Conservation (phyloP, 164 flowering plant genomes). For the Pachysandra terminalis region DNA sequence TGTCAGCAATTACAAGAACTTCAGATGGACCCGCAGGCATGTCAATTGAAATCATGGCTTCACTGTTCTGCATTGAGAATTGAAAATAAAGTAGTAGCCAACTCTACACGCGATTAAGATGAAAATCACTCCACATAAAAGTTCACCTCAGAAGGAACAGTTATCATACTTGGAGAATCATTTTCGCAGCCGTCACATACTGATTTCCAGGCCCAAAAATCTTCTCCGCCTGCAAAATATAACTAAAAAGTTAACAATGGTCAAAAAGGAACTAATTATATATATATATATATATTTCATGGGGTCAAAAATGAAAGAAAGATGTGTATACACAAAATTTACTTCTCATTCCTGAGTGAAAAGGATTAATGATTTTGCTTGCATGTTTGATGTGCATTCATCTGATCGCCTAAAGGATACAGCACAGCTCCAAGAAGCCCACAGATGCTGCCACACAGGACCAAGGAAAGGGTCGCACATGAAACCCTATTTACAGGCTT, state of each 20-base stretch:
- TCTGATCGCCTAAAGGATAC: too few species aligned
- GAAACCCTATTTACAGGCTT: too few species aligned
- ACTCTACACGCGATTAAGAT: neutral
- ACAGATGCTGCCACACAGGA: neutral
- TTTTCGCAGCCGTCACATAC: slow-evolving; percentile 98
- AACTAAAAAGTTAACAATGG: neutral
- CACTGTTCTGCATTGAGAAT: slow-evolving; percentile 70
- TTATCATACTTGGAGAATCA: slow-evolving; percentile 83
- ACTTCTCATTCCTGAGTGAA: neutral
- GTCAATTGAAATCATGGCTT: slow-evolving; percentile 97
- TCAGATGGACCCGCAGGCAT: slow-evolving; percentile 99
- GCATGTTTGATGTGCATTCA: neutral
- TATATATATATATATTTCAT: neutral
- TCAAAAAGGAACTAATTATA: neutral
- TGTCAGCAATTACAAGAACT: slow-evolving; percentile 95
- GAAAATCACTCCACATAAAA: neutral
- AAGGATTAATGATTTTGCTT: neutral
- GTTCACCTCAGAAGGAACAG: neutral
- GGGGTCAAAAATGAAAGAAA: neutral
- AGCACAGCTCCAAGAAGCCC: too few species aligned
- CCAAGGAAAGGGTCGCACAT: neutral
- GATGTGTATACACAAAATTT: neutral
- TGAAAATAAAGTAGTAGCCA: neutral
- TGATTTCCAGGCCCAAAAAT: slow-evolving; percentile 99
- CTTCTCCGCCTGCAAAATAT: slow-evolving; percentile 75